A percentile compares a stretch with the other conserved stretches of the same genome.
phyloP scores from a whole-genome alignment of 495 filamentous ascomycete species.

The Pyrenula aspistea region DNA sequence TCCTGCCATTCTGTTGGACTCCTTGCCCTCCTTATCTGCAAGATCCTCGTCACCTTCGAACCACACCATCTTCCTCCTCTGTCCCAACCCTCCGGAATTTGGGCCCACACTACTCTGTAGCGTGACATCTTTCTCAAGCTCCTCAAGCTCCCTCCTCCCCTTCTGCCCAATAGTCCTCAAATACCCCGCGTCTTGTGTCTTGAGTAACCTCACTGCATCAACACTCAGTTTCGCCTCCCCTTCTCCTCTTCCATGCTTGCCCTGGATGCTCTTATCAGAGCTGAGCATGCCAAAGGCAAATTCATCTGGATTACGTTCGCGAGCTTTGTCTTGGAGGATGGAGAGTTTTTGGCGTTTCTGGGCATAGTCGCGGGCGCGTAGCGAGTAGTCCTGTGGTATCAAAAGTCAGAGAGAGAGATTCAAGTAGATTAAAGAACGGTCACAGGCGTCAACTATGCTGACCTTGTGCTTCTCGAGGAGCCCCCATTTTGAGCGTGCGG shows the following conservation, averaged over 20 bases:
- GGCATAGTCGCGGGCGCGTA: slow-evolving; percentile 81
- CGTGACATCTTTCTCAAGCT: slow-evolving; percentile 40
- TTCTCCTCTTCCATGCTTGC: slow-evolving; percentile 45
- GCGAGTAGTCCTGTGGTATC: slow-evolving; percentile 65
- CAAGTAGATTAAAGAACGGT: slow-evolving; percentile 1
- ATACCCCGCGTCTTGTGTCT: slow-evolving; percentile 93
- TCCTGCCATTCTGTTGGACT: slow-evolving; percentile 3
- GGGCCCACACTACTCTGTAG: slow-evolving; percentile 21
- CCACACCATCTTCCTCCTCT: slow-evolving; percentile 41
- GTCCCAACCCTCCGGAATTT: slow-evolving; percentile 10
- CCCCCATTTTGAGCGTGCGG: slow-evolving; percentile 70
- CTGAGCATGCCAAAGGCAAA: slow-evolving; percentile 89
- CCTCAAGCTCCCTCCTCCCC: slow-evolving; percentile 46
- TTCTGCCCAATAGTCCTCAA: slow-evolving; percentile 54
- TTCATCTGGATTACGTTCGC: slow-evolving; percentile 87
- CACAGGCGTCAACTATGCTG: too few species aligned
- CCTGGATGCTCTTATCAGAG: slow-evolving; percentile 33
- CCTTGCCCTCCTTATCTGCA: slow-evolving; percentile 7
- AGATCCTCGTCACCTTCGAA: slow-evolving; percentile 42
- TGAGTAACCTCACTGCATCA: slow-evolving; percentile 74
- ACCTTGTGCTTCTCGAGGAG: slow-evolving; percentile 85
- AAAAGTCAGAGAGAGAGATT: neutral
- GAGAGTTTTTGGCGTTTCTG: slow-evolving; percentile 70
- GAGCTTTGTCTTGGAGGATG: slow-evolving; percentile 66
- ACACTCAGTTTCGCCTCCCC: slow-evolving; percentile 32